A percentile compares a stretch with the other conserved stretches of the same genome.
Conservation (phyloP, 2,329 filamentous ascomycete species). For the Nannizziopsis arthrosporioides region DNA sequence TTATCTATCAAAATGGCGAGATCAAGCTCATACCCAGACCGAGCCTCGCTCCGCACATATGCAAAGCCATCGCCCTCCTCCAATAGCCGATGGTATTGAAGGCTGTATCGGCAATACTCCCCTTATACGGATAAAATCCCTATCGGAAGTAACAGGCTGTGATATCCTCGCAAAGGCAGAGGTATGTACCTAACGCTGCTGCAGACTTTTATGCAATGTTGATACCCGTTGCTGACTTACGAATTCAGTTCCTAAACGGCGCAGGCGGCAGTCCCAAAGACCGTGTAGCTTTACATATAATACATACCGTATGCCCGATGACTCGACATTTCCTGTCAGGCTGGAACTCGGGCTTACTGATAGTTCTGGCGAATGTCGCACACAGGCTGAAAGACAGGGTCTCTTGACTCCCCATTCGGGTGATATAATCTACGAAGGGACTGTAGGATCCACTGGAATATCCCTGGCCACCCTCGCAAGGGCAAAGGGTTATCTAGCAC, state of each 20-base stretch:
- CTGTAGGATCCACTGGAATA: constrained; percentile 90
- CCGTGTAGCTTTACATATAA: constrained; percentile 83
- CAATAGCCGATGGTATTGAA: constrained; percentile 68
- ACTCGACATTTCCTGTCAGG: not conserved
- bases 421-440: constrained; percentile 95
- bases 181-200: constrained; percentile 26
- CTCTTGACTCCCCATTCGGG: constrained; percentile 66
- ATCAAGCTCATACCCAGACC: constrained; percentile 12
- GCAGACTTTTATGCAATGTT: constrained; percentile 10
- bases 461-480: constrained; percentile 81
- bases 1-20: constrained; percentile 44
- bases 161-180: constrained; percentile 89
- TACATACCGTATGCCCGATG: constrained; percentile 41
- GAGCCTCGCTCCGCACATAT: constrained; percentile 19
- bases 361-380: constrained; percentile 12
- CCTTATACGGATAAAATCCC: constrained; percentile 69
- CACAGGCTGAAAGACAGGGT: constrained; percentile 68
- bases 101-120: constrained; percentile 90
- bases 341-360: not conserved
- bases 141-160: constrained; percentile 78
- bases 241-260: constrained; percentile 66
- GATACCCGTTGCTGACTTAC: not conserved
- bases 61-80: constrained; percentile 21
- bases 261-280: constrained; percentile 92
- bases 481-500: constrained; percentile 77